Evolutionary conservation across 345 rosid genomes (phyloP).

Genomic region (Gossypium ekmanianum): DNA sequence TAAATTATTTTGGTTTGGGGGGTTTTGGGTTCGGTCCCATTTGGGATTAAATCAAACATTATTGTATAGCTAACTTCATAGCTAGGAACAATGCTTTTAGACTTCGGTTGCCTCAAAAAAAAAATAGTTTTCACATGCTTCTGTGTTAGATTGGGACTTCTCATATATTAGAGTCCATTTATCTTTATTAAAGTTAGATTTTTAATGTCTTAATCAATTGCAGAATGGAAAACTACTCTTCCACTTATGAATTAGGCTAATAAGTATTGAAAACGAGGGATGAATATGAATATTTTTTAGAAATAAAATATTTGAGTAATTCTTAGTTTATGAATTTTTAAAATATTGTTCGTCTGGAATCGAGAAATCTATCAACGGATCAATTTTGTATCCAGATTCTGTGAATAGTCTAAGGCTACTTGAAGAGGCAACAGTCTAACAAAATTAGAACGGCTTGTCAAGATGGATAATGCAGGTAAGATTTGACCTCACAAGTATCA

Average conservation of each 20-base stretch:
- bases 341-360: too few relatives aligned
- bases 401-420: too few relatives aligned
- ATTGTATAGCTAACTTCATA: neutral
- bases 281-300: neutral
- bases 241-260: neutral
- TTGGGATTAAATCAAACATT: constrained; percentile 1
- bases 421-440: too few relatives aligned
- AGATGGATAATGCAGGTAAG: too few relatives aligned
- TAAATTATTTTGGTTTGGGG: neutral
- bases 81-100: neutral
- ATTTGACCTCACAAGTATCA: too few relatives aligned
- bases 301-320: neutral
- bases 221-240: neutral
- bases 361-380: too few relatives aligned
- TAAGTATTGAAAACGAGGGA: neutral
- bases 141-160: neutral
- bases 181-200: neutral
- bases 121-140: neutral
- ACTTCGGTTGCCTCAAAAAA: neutral
- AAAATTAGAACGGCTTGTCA: too few relatives aligned
- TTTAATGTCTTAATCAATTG: constrained; percentile 1
- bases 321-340: too few relatives aligned
- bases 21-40: neutral
- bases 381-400: too few relatives aligned
- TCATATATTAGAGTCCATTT: neutral